Conservation (phyloP, 2,329 filamentous ascomycete genomes). For the Fusarium nodosum region DNA sequence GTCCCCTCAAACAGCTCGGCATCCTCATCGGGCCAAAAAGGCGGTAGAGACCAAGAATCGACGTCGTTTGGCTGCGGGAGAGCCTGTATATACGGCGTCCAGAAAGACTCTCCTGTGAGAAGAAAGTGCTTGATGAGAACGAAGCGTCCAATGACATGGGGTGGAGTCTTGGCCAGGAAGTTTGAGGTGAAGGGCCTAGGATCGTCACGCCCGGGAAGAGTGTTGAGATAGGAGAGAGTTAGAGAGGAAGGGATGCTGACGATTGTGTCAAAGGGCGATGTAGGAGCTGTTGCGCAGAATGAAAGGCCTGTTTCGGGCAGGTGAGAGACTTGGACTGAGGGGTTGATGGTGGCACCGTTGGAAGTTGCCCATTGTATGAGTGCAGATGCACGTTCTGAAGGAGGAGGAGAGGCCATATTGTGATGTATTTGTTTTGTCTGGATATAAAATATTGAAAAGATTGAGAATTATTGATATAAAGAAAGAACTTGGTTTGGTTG, state of each 20-base stretch:
- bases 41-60: constrained; percentile 67
- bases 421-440: background rate
- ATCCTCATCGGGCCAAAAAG: constrained; percentile 75
- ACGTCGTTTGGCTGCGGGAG: constrained; percentile 72
- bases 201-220: constrained; percentile 52
- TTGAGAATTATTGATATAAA: constrained; percentile 12
- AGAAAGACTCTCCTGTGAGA: constrained; percentile 69
- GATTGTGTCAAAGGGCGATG: constrained; percentile 59
- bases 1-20: constrained; percentile 68
- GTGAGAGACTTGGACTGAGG: constrained; percentile 65
- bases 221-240: constrained; percentile 72
- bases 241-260: constrained; percentile 66
- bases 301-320: constrained; percentile 67
- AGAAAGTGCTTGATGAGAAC: constrained; percentile 78
- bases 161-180: constrained; percentile 65
- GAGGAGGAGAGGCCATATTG: constrained; percentile 22
- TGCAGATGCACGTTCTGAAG: constrained; percentile 42
- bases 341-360: constrained; percentile 64
- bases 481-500: constrained; percentile 25
- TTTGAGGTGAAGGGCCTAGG: constrained; percentile 58
- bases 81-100: constrained; percentile 75
- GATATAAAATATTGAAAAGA: background rate
- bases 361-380: constrained; percentile 65
- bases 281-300: constrained; percentile 62
- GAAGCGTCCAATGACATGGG: constrained; percentile 75